Conservation (phyloP, 176 grass and related monocot species). For the Phoenix roebelenii region DNA sequence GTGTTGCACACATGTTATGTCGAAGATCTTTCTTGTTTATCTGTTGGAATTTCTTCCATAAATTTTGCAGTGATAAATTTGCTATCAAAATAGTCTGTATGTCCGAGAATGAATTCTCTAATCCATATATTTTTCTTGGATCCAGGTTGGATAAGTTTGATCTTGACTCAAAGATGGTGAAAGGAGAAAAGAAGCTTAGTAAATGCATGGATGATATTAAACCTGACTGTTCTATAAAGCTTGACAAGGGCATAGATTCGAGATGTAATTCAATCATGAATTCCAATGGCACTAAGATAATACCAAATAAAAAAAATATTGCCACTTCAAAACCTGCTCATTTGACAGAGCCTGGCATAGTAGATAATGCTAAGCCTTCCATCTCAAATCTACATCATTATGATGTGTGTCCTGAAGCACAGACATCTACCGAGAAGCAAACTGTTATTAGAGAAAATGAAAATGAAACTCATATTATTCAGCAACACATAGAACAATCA, state of each 20-base stretch:
- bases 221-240: conserved; percentile 19
- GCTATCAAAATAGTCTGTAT: too few relatives aligned
- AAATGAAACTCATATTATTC: conserved; percentile 4
- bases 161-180: conserved; percentile 43
- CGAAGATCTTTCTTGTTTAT: not conserved
- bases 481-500: conserved; percentile 21
- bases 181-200: conserved; percentile 30
- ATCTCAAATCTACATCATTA: conserved; percentile 10
- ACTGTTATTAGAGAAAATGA: conserved; percentile 23
- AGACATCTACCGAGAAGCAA: conserved; percentile 18
- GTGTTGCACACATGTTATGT: conserved; percentile 16
- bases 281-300: conserved; percentile 23
- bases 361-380: conserved; percentile 8
- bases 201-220: conserved; percentile 23
- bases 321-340: conserved; percentile 35
- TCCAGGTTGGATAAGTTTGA: conserved; percentile 79
- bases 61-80: too few relatives aligned
- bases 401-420: conserved; percentile 27
- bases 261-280: conserved; percentile 31
- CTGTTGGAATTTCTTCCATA: too few relatives aligned
- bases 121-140: conserved; percentile 31
- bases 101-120: too few relatives aligned
- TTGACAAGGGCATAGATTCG: conserved; percentile 28
- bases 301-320: conserved; percentile 28
- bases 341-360: conserved; percentile 16